These are phyloP conservation scores for Termitomyces sp. DNA, from an alignment of 1,284 basidiomycete species.

Conservation along the genomic window DNA sequence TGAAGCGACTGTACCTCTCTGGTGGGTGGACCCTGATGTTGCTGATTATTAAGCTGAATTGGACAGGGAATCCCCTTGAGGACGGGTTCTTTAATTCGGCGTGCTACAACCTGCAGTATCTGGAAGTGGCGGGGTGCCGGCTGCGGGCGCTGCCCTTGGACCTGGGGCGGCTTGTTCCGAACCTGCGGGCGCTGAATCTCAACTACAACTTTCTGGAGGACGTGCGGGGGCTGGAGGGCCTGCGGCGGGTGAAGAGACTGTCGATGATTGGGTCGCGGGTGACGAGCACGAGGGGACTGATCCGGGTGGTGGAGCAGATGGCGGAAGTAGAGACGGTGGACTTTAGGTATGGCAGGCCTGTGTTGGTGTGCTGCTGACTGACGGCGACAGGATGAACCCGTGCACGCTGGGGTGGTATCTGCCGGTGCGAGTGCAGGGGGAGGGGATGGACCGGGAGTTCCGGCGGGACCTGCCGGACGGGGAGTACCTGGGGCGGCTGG, in stretches of 20 bases:
- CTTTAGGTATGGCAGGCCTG: conserved; percentile 57
- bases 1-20: conserved; percentile 91
- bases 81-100: conserved; percentile 39
- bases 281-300: conserved; percentile 61
- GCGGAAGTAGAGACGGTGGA: conserved; percentile 82
- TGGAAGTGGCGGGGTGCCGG: conserved; percentile 91
- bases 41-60: too few species aligned
- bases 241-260: conserved; percentile 74
- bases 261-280: conserved; percentile 83
- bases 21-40: conserved; percentile 45
- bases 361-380: conserved; percentile 1
- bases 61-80: conserved; percentile 39
- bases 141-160: conserved; percentile 70
- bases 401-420: conserved; percentile 93
- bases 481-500: conserved; percentile 78
- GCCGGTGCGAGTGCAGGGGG: conserved; percentile 71
- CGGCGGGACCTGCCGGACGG: conserved; percentile 84
- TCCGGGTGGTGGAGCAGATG: conserved; percentile 68
- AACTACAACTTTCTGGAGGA: conserved; percentile 93
- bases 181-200: conserved; percentile 88
- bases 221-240: conserved; percentile 61
- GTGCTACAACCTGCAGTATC: conserved; percentile 87
- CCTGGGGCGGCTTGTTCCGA: conserved; percentile 70
- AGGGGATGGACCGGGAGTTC: conserved; percentile 76
- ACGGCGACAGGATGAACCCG: conserved; percentile 72